A percentile compares a stretch with the other conserved stretches of the same genome.
Evolutionary conservation across 2,329 filamentous ascomycete species (phyloP).

Genomic region (Trichoderma sp.): DNA sequence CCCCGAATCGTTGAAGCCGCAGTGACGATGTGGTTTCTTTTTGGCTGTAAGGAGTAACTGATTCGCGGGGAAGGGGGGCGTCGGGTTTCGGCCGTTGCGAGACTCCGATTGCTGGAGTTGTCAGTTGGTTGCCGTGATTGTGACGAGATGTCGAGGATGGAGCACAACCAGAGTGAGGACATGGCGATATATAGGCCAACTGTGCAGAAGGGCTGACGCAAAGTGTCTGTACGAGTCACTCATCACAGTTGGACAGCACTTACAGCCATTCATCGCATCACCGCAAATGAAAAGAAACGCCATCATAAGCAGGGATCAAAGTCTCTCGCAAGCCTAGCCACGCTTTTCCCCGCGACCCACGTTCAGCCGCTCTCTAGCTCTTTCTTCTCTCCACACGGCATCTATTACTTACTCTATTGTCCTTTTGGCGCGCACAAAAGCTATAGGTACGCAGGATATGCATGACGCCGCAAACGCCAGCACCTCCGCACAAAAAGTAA

Average conservation of each 20-base stretch:
- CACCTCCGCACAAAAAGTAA: neutral
- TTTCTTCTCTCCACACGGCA: neutral
- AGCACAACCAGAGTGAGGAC: neutral
- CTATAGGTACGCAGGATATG: conserved; percentile 18
- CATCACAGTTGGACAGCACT: conserved; percentile 3
- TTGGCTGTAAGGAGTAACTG: neutral
- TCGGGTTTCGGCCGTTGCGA: neutral
- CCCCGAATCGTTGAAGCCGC: neutral
- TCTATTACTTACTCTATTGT: neutral
- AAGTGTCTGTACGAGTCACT: neutral
- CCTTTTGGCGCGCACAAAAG: conserved; percentile 2
- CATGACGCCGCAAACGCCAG: conserved; percentile 13
- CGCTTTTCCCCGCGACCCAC: neutral
- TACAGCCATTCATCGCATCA: neutral
- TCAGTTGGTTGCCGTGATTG: neutral
- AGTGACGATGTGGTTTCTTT: neutral
- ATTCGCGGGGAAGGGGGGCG: neutral
- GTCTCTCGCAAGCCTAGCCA: conserved; percentile 20
- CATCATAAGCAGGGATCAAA: neutral
- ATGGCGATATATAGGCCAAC: neutral
- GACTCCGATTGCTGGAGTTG: neutral
- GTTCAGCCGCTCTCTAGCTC: neutral
- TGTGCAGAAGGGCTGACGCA: too few species aligned
- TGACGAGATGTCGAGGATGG: neutral
- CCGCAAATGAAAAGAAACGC: neutral